phyloP scores from a whole-genome alignment of 2,329 filamentous ascomycete species.

The Claviceps paspali region DNA sequence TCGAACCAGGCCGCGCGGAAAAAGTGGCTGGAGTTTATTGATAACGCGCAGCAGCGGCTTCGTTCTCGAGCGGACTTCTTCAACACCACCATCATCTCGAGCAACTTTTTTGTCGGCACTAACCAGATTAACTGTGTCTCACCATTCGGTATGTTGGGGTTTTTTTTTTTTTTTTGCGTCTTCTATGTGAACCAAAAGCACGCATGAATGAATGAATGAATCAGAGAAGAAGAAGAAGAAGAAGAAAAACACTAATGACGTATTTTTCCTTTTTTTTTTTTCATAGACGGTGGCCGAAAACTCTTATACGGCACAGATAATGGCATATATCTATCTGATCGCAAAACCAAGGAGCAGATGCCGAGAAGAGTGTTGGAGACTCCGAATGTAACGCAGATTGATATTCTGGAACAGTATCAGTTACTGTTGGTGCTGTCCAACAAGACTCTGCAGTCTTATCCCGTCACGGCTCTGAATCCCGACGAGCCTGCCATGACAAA shows the following conservation, averaged over 20 bases:
- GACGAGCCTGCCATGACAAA: slow-evolving; percentile 70
- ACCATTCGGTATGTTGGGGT: slow-evolving; percentile 54
- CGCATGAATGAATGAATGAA: too few relatives aligned
- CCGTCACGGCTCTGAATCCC: slow-evolving; percentile 70
- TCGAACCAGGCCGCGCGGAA: slow-evolving; percentile 72
- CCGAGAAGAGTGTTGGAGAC: slow-evolving; percentile 77
- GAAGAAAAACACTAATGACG: slow-evolving; percentile 7
- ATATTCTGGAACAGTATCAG: slow-evolving; percentile 89
- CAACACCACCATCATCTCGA: slow-evolving; percentile 50
- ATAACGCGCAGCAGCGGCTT: slow-evolving; percentile 74
- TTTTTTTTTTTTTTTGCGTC: background rate
- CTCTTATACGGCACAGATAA: slow-evolving; percentile 88
- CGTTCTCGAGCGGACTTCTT: slow-evolving; percentile 85
- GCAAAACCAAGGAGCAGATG: slow-evolving; percentile 68
- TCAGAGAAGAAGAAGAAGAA: background rate
- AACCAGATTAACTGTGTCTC: slow-evolving; percentile 92
- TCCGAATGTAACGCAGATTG: slow-evolving; percentile 81
- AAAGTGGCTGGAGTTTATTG: slow-evolving; percentile 96
- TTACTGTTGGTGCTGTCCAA: slow-evolving; percentile 83
- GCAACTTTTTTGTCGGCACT: slow-evolving; percentile 42
- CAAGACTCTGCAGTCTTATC: slow-evolving; percentile 83
- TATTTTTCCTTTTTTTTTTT: background rate
- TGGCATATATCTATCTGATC: slow-evolving; percentile 83
- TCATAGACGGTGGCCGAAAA: slow-evolving; percentile 77
- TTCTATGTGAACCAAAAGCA: too few relatives aligned